Percentiles rank a stretch among this genome's conserved stretches.
phyloP scores from a whole-genome alignment of 768 basidiomycete genomes.

The Gloeopeniophorella convolvens region DNA sequence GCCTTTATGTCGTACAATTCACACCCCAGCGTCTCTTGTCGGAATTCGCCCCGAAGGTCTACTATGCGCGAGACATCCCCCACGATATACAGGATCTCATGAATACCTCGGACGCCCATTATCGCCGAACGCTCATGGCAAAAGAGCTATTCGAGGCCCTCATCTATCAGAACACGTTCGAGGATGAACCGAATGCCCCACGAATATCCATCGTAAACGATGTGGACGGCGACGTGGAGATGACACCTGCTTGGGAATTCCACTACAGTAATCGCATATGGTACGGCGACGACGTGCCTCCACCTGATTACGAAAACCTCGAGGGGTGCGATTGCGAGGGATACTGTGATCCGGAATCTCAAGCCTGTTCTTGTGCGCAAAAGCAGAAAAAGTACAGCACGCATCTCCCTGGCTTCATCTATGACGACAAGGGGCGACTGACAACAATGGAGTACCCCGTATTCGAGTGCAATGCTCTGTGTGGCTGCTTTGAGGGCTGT shows the following conservation, averaged over 20 bases:
- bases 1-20: constrained; percentile 8
- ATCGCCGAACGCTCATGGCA: constrained; percentile 37
- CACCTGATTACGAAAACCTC: constrained; percentile 51
- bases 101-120: constrained; percentile 42
- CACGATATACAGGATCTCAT: constrained; percentile 60
- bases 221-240: constrained; percentile 48
- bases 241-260: constrained; percentile 81
- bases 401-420: constrained; percentile 53
- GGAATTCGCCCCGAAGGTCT: constrained; percentile 24
- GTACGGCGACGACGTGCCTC: constrained; percentile 60
- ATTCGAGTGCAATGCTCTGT: constrained; percentile 82
- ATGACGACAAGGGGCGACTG: constrained; percentile 54
- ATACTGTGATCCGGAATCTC: constrained; percentile 66
- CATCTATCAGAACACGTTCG: constrained; percentile 57
- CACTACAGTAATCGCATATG: constrained; percentile 81
- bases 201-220: constrained; percentile 61
- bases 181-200: constrained; percentile 66
- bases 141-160: constrained; percentile 54
- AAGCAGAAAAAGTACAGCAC: constrained; percentile 44
- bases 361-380: constrained; percentile 61
- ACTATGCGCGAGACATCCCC: constrained; percentile 46
- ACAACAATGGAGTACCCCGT: constrained; percentile 48
- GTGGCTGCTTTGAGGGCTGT: constrained; percentile 77
- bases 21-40: constrained; percentile 17
- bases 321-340: constrained; percentile 72